Percentiles rank a stretch among this genome's conserved stretches.
These are phyloP conservation scores for Malus sieversii DNA, from an alignment of 306 rosid species.

Conservation along the genomic window DNA sequence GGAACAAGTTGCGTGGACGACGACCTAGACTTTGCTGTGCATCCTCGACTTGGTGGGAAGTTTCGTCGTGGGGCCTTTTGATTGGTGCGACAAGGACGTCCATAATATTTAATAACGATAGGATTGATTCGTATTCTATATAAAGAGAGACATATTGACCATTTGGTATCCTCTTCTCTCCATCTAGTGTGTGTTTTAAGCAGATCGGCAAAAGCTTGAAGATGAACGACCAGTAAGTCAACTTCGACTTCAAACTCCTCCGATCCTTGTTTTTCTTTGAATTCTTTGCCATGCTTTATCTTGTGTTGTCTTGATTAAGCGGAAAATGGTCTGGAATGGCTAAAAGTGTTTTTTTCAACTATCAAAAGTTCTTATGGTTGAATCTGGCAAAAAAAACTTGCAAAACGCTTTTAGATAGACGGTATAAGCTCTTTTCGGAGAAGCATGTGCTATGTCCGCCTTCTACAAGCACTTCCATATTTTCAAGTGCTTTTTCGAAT, in stretches of 20 bases:
- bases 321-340: no score
- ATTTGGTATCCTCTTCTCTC: not conserved
- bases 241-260: not conserved
- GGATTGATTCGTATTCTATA: no score
- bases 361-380: no score
- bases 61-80: not conserved
- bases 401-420: no score
- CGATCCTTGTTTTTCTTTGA: not conserved
- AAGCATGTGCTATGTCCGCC: no score
- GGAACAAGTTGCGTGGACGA: not conserved
- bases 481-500: no score
- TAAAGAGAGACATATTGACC: not conserved
- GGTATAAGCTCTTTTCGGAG: no score
- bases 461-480: no score
- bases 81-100: not conserved
- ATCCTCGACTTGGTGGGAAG: not conserved
- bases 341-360: no score
- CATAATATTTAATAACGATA: not conserved
- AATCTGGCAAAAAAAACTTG: no score
- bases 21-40: not conserved
- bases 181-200: not conserved
- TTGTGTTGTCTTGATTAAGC: no score
- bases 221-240: not conserved
- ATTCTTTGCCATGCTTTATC: no score
- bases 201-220: not conserved